Evolutionary conservation across 2,329 filamentous ascomycete species (phyloP), one percentile per base, ranked within the genome.

Genomic region (Neofusicoccum parvum): DNA sequence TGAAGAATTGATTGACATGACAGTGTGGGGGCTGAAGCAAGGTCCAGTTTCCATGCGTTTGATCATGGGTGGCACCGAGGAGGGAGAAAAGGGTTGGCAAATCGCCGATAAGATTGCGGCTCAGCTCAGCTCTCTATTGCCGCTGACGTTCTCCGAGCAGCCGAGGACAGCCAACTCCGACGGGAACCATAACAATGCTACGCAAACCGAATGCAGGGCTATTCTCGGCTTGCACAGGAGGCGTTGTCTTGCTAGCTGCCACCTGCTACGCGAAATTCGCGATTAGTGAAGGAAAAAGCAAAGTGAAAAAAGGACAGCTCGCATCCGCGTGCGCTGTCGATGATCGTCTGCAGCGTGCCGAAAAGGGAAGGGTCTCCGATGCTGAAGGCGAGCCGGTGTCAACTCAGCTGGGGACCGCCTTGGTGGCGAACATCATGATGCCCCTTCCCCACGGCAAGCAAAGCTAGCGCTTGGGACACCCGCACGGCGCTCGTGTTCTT

Each of bases 401-500:
- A 46, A 48, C 32, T 48, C 56, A 60, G 56, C 56, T 60, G 27
- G 39, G 54, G 50, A 23, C n/a, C 50, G 7, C 23, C 48, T 15
- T 9, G 23, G 56, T 60, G 56, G 56, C 56, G 43, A 60, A 60
- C 56, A 48, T 60, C 56, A 37, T n/a, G 43, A 48, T 60, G 56
- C 56, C 56, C 43, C 41, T 51, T 46, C 23, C 12, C 32, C 23
- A 23, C 23, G n/a, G n/a, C n/a, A 11, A 27, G n/a, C 37, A 39
- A 15, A 15, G 14, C 14, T 2, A 39, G 10, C 37, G 34, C 12
- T 32, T 20, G 17, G 39, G 15, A 14, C 12, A 12, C 11, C n/a
- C 15, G 11, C 15, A 10, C 39, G 39, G 23, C 14, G n/a, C 54
- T 59, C 27, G 54, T 43, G n/a, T 45, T 46, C 23, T 36, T 60